These are phyloP conservation scores for Phytophthora brassicae DNA, from an alignment of 352 stramenopile species.

Conservation along the genomic window DNA sequence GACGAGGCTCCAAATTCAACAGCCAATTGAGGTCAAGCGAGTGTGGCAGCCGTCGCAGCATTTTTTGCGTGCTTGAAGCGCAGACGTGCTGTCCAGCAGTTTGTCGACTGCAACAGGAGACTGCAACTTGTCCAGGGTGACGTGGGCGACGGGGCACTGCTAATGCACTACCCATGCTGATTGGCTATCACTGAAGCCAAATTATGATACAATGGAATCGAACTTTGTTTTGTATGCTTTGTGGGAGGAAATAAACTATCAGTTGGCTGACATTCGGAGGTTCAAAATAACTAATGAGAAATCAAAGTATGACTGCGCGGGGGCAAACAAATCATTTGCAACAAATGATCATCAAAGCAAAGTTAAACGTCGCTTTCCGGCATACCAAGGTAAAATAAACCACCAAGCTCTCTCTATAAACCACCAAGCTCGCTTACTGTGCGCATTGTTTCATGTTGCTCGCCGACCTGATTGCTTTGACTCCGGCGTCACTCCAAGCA, in stretches of 20 bases:
- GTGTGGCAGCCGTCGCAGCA: constrained; percentile 2
- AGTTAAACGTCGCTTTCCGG: not conserved
- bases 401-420: too few relatives aligned
- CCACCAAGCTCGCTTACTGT: too few relatives aligned
- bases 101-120: too few relatives aligned
- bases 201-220: not conserved
- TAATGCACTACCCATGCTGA: too few relatives aligned
- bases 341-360: constrained; percentile 1
- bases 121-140: constrained; percentile 9
- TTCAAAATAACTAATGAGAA: not conserved
- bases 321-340: not conserved
- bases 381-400: too few relatives aligned
- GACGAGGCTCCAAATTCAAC: constrained; percentile 26
- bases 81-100: not conserved
- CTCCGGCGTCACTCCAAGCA: constrained; percentile 16
- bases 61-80: constrained; percentile 22
- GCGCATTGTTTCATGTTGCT: not conserved
- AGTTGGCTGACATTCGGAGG: too few relatives aligned
- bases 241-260: too few relatives aligned
- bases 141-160: constrained; percentile 12
- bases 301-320: not conserved
- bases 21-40: not conserved
- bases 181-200: too few relatives aligned
- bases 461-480: constrained; percentile 15
- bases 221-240: not conserved